A percentile compares a stretch with the other conserved stretches of the same genome.
These are phyloP conservation scores for Cystofilobasidium capitatum DNA, from an alignment of 768 basidiomycete genomes.

Conservation along the genomic window DNA sequence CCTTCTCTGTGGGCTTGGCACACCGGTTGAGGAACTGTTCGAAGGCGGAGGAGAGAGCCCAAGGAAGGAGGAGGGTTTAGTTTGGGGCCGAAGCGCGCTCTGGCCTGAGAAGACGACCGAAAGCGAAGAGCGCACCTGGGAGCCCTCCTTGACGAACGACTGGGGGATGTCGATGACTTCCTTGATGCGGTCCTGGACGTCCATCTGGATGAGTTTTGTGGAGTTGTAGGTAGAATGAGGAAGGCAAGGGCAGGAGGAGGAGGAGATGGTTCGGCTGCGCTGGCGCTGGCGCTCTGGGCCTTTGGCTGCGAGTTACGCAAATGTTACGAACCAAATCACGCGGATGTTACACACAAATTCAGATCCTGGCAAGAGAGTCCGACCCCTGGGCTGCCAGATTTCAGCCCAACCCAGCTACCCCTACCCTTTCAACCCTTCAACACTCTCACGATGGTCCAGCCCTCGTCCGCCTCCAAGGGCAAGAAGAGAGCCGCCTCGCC, in stretches of 20 bases:
- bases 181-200: constrained; percentile 73
- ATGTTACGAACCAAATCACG: not conserved
- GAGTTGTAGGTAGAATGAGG: not conserved
- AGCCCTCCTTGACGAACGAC: constrained; percentile 84
- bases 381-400: not conserved
- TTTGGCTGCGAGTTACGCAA: not conserved
- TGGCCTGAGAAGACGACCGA: not conserved
- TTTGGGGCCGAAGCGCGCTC: not conserved
- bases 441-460: constrained; percentile 1
- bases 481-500: constrained; percentile 24
- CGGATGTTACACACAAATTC: not conserved
- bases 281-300: too few species aligned
- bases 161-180: constrained; percentile 87
- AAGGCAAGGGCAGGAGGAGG: not conserved
- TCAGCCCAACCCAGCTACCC: not conserved
- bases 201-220: not conserved
- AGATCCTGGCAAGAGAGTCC: not conserved
- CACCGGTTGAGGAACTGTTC: constrained; percentile 86
- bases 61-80: not conserved
- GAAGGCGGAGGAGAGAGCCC: not conserved
- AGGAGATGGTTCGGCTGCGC: not conserved
- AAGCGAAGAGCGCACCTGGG: constrained; percentile 54
- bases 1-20: constrained; percentile 93
- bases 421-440: not conserved
- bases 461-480: constrained; percentile 2